Evolutionary conservation across 2,329 filamentous ascomycete species (phyloP), one percentile per base, ranked within the genome.

Genomic region (Helotiales sp.): DNA sequence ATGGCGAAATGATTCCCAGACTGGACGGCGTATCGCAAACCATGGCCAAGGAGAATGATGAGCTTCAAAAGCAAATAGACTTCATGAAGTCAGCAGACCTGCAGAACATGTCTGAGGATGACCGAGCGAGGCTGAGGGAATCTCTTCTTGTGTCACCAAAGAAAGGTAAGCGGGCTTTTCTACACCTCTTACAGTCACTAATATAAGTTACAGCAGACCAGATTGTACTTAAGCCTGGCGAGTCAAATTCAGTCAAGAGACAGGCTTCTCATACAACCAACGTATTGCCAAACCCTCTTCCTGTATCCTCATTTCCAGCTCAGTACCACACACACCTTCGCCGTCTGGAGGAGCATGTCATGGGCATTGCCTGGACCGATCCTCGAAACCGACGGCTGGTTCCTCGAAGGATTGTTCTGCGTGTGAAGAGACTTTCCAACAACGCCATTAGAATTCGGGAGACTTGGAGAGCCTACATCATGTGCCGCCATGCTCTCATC

Each of bases 391-490:
- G 40, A 44, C 19, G 22, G 5, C n/a, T 24, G 19, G n/a, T n/a
- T n/a, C n/a, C n/a, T n/a, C 40, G 40, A 12, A 44, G 19, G 22
- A 8, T 19, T 3, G 15, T 24, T 25, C 22, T 15, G 19, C 40
- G 15, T 25, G 40, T 25, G 12, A 7, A 24, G 15, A 9, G 22
- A 25, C 40, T 44, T 27, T 44, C 40, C 5, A n/a, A 44, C 40
- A 10, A 24, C 30, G 5, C 29, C 27, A 22, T 34, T 12, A 25
- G 30, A 40, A 25, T 53, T 19, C 49, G 31, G 36, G 71, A 74
- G 48, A 63, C 79, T 25, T 82, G 80, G 80, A 77, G 74, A 64
- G 76, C 75, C 65, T 82, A 82, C 67, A 70, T 76, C 30, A 70
- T 79, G 29, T 81, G 77, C 67, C 79, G 79, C 63, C 74, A 76